Evolutionary conservation across 2,329 filamentous ascomycete species (phyloP).

Genomic region (Exophiala dermatitidis): DNA sequence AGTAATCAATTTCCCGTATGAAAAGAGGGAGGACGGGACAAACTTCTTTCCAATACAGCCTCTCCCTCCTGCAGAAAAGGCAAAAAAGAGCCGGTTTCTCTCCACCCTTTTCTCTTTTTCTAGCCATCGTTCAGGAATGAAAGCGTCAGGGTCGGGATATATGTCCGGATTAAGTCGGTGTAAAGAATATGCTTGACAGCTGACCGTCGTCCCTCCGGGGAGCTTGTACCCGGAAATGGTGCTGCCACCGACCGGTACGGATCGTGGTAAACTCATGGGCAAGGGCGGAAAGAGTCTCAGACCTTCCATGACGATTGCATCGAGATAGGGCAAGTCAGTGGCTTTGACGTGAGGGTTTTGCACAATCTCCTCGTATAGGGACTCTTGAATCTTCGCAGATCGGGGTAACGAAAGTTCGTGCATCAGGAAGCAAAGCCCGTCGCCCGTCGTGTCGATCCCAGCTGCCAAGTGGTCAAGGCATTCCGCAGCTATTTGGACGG

Average conservation of each 20-base stretch:
- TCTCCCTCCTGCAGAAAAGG: slow-evolving; percentile 17
- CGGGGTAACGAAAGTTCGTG: slow-evolving; percentile 57
- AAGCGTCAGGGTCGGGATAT: slow-evolving; percentile 23
- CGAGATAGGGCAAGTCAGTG: slow-evolving; percentile 37
- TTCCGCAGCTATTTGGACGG: slow-evolving; percentile 51
- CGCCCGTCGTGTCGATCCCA: slow-evolving; percentile 65
- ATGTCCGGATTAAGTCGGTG: slow-evolving; percentile 23
- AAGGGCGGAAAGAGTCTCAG: slow-evolving; percentile 43
- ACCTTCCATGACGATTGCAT: slow-evolving; percentile 43
- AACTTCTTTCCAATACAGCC: slow-evolving; percentile 42
- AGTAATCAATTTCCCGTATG: neutral
- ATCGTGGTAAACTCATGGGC: slow-evolving; percentile 26
- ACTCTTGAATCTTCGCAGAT: slow-evolving; percentile 46
- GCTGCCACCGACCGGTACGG: slow-evolving; percentile 35
- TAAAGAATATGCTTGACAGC: slow-evolving; percentile 28
- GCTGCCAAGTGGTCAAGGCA: slow-evolving; percentile 66
- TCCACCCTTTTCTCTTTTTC: slow-evolving; percentile 10
- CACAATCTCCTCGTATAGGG: slow-evolving; percentile 48
- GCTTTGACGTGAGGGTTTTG: slow-evolving; percentile 31
- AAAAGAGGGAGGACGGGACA: neutral
- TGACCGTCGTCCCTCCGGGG: slow-evolving; percentile 29
- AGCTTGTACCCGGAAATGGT: slow-evolving; percentile 31
- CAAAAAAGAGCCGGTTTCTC: slow-evolving; percentile 14
- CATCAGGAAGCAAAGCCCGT: slow-evolving; percentile 63
- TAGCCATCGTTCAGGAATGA: slow-evolving; percentile 22